Percentiles rank a stretch among this genome's conserved stretches.
These are phyloP conservation scores for Mikania micrantha DNA, from an alignment of 129 eudicot genomes.

Conservation along the genomic window DNA sequence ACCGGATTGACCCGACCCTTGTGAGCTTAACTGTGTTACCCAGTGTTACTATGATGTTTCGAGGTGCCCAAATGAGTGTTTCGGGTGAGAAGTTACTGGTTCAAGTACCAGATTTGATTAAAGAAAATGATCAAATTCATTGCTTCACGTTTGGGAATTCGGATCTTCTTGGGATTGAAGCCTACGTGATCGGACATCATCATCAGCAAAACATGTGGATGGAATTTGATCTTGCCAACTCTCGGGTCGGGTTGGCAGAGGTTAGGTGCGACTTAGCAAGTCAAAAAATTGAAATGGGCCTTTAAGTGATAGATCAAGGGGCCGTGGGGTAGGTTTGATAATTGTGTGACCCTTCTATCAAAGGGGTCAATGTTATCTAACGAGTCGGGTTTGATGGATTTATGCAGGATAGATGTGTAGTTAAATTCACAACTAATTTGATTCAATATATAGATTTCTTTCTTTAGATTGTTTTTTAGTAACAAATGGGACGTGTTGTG, in stretches of 20 bases:
- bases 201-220: constrained; percentile 89
- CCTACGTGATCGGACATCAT: constrained; percentile 80
- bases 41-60: constrained; percentile 59
- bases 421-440: too few species aligned
- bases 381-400: too few species aligned
- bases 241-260: constrained; percentile 75
- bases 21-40: constrained; percentile 50
- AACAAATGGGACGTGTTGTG: too few species aligned
- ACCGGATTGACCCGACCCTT: constrained; percentile 36
- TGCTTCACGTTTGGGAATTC: constrained; percentile 92
- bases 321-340: constrained; percentile 7
- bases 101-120: constrained; percentile 42
- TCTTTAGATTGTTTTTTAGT: too few species aligned
- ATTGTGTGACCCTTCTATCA: background rate
- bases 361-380: too few species aligned
- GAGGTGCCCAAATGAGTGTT: constrained; percentile 70
- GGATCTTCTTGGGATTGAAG: constrained; percentile 74
- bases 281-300: constrained; percentile 47
- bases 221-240: constrained; percentile 69
- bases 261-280: constrained; percentile 66
- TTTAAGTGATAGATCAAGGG: too few species aligned
- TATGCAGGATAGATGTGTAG: too few species aligned
- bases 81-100: constrained; percentile 51
- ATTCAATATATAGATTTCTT: too few species aligned
- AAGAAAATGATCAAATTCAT: constrained; percentile 50